Base-by-base conservation (phyloP, 2,329 filamentous ascomycete genomes). In the Neonectria punicea region DNA sequence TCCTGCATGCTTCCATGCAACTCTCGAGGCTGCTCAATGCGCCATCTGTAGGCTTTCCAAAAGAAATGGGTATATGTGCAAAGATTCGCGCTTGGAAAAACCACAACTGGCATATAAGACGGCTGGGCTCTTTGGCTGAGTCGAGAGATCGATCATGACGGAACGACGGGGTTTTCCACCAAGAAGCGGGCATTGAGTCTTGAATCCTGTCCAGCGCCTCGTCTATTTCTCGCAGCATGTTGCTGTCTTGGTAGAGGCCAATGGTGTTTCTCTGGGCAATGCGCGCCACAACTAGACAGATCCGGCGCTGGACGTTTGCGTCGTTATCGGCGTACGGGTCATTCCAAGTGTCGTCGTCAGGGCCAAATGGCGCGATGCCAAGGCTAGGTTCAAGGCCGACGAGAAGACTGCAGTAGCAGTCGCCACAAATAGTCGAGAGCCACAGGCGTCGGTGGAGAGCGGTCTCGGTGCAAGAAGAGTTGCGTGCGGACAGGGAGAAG, bases 361-460 rank as follows among this genome's bases (percentile, higher is more conserved):
- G 63, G 11, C 66, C 66, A 56, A 66, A 63, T 2, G 60, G 60
- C 5, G 60, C 56, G 2, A 64, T 30, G 5, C 66, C 66, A 14
- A 53, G 25, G 0, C 49, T 57, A 34, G 66, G 66, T 32, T 68
- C 66, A 20, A 66, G 60, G 1, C 66, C 66, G 8, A 66, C 63
- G 16, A 68, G 36, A 16, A 68, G 36, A 20, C 66, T 68, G 20
- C 66, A 68, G 20, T 68, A 68, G 30, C 60, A 68, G 36, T 68
- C 66, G 14, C 60, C 59, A 18, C 59, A 63, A 14, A 61, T 44
- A 22, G 53, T 28, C 4, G 66, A 63, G n/a, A 66, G 53, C 66
- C 66, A 68, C 1, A 68, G 30, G 10, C 63, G 66, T 36, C 66
- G 49, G 36, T 25, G 53, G 30, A 66, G 53, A 2, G 56, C 63